Percentiles rank a stretch among this genome's conserved stretches.
These are phyloP conservation scores for Phylloporus sp. DNA, from an alignment of 768 basidiomycete species.

Conservation along the genomic window DNA sequence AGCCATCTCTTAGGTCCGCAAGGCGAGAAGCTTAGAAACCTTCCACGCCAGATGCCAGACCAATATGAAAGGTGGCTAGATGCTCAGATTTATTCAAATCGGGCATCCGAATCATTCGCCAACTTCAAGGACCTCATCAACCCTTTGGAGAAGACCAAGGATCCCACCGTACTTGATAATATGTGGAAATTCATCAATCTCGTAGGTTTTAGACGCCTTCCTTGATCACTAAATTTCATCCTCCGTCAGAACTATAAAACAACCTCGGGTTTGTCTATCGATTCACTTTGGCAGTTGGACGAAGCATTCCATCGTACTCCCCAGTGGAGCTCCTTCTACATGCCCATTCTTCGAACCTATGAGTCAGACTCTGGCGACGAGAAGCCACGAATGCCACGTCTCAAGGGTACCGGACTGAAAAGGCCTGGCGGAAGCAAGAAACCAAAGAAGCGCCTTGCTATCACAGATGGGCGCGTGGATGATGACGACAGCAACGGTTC, in stretches of 20 bases:
- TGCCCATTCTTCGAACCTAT: slow-evolving; percentile 16
- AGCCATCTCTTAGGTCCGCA: slow-evolving; percentile 54
- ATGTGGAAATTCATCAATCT: slow-evolving; percentile 63
- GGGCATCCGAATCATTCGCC: slow-evolving; percentile 46
- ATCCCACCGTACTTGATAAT: slow-evolving; percentile 43
- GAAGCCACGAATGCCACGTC: slow-evolving; percentile 5
- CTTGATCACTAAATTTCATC: slow-evolving; percentile 1
- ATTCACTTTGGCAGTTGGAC: slow-evolving; percentile 59
- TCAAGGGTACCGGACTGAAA: slow-evolving; percentile 14
- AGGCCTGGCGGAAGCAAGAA: slow-evolving; percentile 25
- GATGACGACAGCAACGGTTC: slow-evolving; percentile 44
- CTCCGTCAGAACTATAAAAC: slow-evolving; percentile 53
- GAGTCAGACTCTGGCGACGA: slow-evolving; percentile 28
- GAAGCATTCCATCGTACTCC: slow-evolving; percentile 48
- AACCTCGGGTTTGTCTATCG: slow-evolving; percentile 49
- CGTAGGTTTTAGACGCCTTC: slow-evolving; percentile 34
- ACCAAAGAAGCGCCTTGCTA: slow-evolving; percentile 41
- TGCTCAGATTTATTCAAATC: slow-evolving; percentile 57
- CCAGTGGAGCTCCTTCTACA: slow-evolving; percentile 51
- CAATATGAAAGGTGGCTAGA: slow-evolving; percentile 64
- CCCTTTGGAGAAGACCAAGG: slow-evolving; percentile 55
- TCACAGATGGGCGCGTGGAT: slow-evolving; percentile 40
- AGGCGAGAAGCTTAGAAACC: slow-evolving; percentile 47
- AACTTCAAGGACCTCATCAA: slow-evolving; percentile 53
- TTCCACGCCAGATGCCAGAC: slow-evolving; percentile 50